Evolutionary conservation across 73 alveolate species (phyloP), one percentile per base, ranked within the genome.

Genomic region (Paramecium sexaurelia): DNA sequence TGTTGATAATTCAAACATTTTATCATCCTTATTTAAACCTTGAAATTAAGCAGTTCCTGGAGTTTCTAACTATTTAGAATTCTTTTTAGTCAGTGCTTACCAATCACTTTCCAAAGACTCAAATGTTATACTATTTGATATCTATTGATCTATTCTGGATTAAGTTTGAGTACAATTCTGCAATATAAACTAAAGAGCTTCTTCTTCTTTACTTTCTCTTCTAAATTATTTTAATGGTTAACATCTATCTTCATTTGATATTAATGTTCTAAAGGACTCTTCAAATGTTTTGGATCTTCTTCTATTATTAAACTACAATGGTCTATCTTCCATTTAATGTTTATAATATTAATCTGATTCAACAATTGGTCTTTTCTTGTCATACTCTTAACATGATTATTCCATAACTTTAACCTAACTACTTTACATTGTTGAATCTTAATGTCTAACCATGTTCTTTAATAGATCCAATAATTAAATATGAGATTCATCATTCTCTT

Each of bases 31-130:
- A 36, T 71, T 71, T 27, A 61, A 32, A 8, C 83, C 83, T 61
- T 61, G 11, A 61, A 61, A 61, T 61, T 61, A 61, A 11, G 83
- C 83, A 29, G 83, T 61, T 26, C 83, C 83, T 22, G 83, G 83
- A 29, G 83, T 61, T 24, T 61, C 83, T 29, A 61, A 32, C 13
- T 61, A 61, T 61, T 61, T 61, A 0, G 83, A 61, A 61, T 61
- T 61, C 83, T 61, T 61, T 61, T 61, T 61, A 61, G 83, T 61
- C 22, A 61, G 11, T 6, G 83, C 83, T 24, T 61, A 26, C 83
- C 83, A 61, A 71, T 71, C 86, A 71, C 86, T 71, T 71, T 71
- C 86, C 13, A 71, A 36, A 33, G 86, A 71, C 22, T 71, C 86
- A 71, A 71, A 71, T 13, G 86, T 71, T 15, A 71, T 33, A n/a